Base-by-base conservation (phyloP, 495 filamentous ascomycete genomes). In the Penicillium coffeae region DNA sequence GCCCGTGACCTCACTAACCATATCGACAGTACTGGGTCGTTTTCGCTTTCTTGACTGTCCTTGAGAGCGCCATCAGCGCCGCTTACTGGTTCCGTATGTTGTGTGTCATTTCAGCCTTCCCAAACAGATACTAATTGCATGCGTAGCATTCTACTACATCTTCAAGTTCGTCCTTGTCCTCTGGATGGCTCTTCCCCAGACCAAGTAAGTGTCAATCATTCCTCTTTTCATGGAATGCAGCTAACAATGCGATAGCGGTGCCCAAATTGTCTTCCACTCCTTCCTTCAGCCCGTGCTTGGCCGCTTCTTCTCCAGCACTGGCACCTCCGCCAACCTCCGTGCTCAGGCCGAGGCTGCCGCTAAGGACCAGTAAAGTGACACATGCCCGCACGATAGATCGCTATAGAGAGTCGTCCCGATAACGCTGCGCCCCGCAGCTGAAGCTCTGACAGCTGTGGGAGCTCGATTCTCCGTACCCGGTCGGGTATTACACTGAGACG, bases 91-190 rank as follows among this genome's bases (percentile, higher is more conserved):
- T 99, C 79, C 93, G 81, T 85, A 79, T 54, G 80, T 73, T 20
- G 21, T 54, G 21, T 7, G 38, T 14, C n/a, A 18, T 16, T 8
- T n/a, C 8, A 19, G 21, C 13, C 1, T 19, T 13, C 16, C 21
- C 25, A n/a, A n/a, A n/a, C n/a, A n/a, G n/a, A n/a, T n/a, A n/a
- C 0, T 13, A 33, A 54, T 63, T 25, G 61, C 41, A 4, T 21
- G 12, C 14, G 15, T 48, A 84, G 81, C 93, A 62, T 99, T 99
- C 81, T 99, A 99, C 84, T 99, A 89, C 74, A 93, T 91, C 73
- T 97, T 97, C 86, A 99, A 99, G 78, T 95, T 99, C 65, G 79
- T 90, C 62, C 82, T 96, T 62, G 75, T 96, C 59, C 82, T 99
- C 63, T 99, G 94, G 94, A 88, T 97, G 73, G 85, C 91, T 55